Percentiles rank a stretch among this genome's conserved stretches.
These are phyloP conservation scores for Leucosporidium scottii DNA, from an alignment of 768 basidiomycete genomes.

Conservation along the genomic window DNA sequence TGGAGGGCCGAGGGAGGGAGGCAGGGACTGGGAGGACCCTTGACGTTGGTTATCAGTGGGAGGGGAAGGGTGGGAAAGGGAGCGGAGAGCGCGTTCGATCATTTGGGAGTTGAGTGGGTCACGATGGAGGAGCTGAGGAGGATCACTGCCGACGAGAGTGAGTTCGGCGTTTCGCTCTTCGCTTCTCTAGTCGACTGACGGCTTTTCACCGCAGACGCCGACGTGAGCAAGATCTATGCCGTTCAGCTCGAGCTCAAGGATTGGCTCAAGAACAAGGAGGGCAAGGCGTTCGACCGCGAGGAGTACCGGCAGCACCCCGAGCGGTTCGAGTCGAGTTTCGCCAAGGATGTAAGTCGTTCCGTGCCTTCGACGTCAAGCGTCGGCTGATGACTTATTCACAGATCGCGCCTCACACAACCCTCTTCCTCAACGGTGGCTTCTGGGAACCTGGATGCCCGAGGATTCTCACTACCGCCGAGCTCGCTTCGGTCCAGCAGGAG, in stretches of 20 bases:
- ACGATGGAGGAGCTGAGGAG: slow-evolving; percentile 53
- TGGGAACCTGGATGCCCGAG: slow-evolving; percentile 75
- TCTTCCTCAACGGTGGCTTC: slow-evolving; percentile 78
- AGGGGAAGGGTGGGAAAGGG: slow-evolving; percentile 77
- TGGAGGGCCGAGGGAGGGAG: slow-evolving; percentile 59
- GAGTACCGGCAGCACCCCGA: slow-evolving; percentile 70
- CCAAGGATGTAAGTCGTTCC: slow-evolving; percentile 51
- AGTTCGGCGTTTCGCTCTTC: slow-evolving; percentile 17
- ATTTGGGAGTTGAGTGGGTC: slow-evolving; percentile 62
- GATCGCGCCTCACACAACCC: slow-evolving; percentile 77
- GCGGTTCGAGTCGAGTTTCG: slow-evolving; percentile 61
- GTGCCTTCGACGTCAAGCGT: too few species aligned
- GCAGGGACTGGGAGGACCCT: slow-evolving; percentile 55
- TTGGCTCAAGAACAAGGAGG: slow-evolving; percentile 60
- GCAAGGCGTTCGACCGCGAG: slow-evolving; percentile 53
- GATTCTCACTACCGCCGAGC: slow-evolving; percentile 62
- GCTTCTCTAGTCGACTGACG: background rate
- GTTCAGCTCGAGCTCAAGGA: slow-evolving; percentile 43
- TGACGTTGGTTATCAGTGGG: slow-evolving; percentile 56
- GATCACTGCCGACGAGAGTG: slow-evolving; percentile 54
- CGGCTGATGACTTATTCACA: slow-evolving; percentile 38
- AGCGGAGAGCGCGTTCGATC: slow-evolving; percentile 60
- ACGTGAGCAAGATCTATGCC: slow-evolving; percentile 54
- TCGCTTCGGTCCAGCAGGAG: slow-evolving; percentile 46
- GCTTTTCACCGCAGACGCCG: slow-evolving; percentile 46